Base-by-base conservation (phyloP, 495 filamentous ascomycete genomes). In the Talaromyces nanjingensis region DNA sequence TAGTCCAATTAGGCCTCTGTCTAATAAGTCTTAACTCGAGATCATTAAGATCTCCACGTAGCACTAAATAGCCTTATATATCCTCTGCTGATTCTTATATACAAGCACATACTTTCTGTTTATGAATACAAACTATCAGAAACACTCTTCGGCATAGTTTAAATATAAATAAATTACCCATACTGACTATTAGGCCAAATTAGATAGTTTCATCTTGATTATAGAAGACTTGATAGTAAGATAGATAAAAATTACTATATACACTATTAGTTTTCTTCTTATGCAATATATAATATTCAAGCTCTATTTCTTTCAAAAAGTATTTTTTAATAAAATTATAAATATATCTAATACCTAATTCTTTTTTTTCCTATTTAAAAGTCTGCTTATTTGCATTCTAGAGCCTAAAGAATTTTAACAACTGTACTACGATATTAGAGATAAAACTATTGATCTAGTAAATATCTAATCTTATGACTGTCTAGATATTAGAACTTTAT, bases 1-100 rank as follows among this genome's bases (percentile, higher is more conserved):
- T 53, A 53, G 6, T 53, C 47, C 47, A 53, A 53, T 53, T 53
- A 53, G 47, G 47, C 47, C 47, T 53, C 47, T 53, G 47, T 53
- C 47, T 4, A 53, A 53, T 53, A 8, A 53, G 47, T 53, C 47
- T 53, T 4, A 53, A 53, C 47, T 53, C 47, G 47, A 53, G 47
- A 53, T 53, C 16, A 9, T 53, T 4, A 53, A 53, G 47, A 53
- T 14, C 47, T 53, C 47, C 47, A 53, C 47, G 47, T 53, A 53
- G 47, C 47, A 53, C 47, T 53, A 53, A 53, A 53, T 53, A 4
- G 47, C 47, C 47, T 53, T 53, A 1, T 53, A 53, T 53, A 4
- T 53, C 47, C 47, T 53, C 47, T 14, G 47, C 47, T 53, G 47
- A 53, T 53, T 53, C 47, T 4, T 4, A 53, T 53, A 53, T 53